These are phyloP conservation scores for Boletus pseudopeckii DNA, from an alignment of 768 basidiomycete genomes.

Conservation along the genomic window DNA sequence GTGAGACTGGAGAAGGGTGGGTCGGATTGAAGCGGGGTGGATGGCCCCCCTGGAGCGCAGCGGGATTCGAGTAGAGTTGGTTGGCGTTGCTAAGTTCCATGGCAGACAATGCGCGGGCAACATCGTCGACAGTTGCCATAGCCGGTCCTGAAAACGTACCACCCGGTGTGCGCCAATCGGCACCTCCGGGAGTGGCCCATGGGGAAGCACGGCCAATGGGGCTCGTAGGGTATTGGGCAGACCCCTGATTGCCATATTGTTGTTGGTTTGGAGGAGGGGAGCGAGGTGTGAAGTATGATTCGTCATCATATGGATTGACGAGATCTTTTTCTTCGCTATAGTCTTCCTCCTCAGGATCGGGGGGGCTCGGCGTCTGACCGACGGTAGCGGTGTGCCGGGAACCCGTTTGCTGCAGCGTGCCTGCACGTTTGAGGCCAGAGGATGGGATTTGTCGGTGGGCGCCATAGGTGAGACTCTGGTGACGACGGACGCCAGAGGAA, in stretches of 20 bases:
- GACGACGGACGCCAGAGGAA: slow-evolving; percentile 70
- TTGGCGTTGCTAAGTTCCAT: slow-evolving; percentile 52
- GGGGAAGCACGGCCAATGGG: slow-evolving; percentile 63
- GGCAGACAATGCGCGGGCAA: slow-evolving; percentile 67
- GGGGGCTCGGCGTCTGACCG: slow-evolving; percentile 42
- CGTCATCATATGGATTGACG: slow-evolving; percentile 47
- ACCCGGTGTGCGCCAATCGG: slow-evolving; percentile 56
- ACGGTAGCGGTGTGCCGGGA: slow-evolving; percentile 30
- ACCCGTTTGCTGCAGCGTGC: slow-evolving; percentile 57
- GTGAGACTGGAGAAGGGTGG: slow-evolving; percentile 42
- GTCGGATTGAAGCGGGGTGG: slow-evolving; percentile 67
- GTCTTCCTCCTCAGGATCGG: slow-evolving; percentile 53
- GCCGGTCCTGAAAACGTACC: slow-evolving; percentile 31
- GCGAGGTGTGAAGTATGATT: slow-evolving; percentile 49
- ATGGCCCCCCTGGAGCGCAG: slow-evolving; percentile 43
- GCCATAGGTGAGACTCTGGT: slow-evolving; percentile 76
- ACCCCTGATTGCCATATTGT: slow-evolving; percentile 35
- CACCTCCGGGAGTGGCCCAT: slow-evolving; percentile 51
- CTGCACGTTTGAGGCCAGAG: slow-evolving; percentile 66
- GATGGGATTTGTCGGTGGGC: slow-evolving; percentile 50
- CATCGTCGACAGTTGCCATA: slow-evolving; percentile 58
- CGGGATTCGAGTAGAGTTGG: slow-evolving; percentile 28
- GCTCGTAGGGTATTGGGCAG: slow-evolving; percentile 47
- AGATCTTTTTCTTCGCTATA: slow-evolving; percentile 45
- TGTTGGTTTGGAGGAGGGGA: slow-evolving; percentile 41